A percentile compares a stretch with the other conserved stretches of the same genome.
Evolutionary conservation across 352 stramenopile species (phyloP).

Genomic region (Stephanocyclus meneghinianus): DNA sequence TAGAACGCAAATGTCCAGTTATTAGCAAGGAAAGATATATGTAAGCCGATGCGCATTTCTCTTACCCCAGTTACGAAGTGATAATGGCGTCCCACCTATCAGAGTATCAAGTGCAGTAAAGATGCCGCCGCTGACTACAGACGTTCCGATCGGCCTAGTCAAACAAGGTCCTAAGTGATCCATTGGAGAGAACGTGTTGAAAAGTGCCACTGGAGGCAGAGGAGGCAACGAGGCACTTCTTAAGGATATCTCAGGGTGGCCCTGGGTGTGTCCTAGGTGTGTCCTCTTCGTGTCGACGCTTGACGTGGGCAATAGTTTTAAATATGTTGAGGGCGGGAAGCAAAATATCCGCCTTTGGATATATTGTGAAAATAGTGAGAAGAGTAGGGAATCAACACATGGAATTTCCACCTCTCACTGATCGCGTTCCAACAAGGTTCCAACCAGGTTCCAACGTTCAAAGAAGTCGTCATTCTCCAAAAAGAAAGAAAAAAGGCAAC

Average conservation of each 20-base stretch:
- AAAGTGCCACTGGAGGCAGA: neutral
- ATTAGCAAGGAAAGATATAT: neutral
- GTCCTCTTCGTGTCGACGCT: no score
- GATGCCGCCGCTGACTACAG: conserved; percentile 25
- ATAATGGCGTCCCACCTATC: conserved; percentile 18
- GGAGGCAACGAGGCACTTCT: neutral
- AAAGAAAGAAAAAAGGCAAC: no score
- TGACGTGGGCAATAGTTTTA: no score
- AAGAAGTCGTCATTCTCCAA: no score
- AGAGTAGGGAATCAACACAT: no score
- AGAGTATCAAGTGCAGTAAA: conserved; percentile 39
- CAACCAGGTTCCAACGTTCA: no score
- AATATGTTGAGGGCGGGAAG: no score
- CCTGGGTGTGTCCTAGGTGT: no score
- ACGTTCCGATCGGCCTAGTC: conserved; percentile 28
- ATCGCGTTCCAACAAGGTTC: no score
- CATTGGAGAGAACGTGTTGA: neutral
- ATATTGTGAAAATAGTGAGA: no score
- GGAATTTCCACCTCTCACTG: no score
- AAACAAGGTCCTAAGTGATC: conserved; percentile 35
- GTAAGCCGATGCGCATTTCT: neutral
- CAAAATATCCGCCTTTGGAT: no score
- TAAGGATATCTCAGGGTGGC: neutral
- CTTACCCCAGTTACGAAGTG: conserved; percentile 24
- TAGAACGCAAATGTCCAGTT: neutral